Evolutionary conservation across 768 basidiomycete species (phyloP).

Genomic region (Termitomyces sp.): DNA sequence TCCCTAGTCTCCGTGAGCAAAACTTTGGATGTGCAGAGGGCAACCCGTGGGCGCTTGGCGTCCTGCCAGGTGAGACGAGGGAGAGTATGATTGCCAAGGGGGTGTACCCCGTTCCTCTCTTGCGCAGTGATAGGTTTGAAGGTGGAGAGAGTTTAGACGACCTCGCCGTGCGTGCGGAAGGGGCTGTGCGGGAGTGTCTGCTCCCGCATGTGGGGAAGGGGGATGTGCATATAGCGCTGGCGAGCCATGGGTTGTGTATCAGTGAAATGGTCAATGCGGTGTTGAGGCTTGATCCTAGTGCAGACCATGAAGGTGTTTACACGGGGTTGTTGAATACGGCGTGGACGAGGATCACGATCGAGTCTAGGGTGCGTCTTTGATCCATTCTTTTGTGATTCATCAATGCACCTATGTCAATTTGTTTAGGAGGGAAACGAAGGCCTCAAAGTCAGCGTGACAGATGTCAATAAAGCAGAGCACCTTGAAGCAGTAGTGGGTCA

Average conservation of each 20-base stretch:
- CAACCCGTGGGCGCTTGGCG: conserved; percentile 35
- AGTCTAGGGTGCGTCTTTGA: conserved; percentile 31
- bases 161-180: conserved; percentile 46
- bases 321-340: conserved; percentile 63
- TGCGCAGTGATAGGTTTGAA: conserved; percentile 50
- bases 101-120: conserved; percentile 47
- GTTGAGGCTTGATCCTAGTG: conserved; percentile 42
- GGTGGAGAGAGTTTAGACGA: conserved; percentile 66
- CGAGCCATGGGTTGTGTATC: conserved; percentile 75
- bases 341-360: conserved; percentile 57
- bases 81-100: conserved; percentile 43
- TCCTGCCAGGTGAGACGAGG: conserved; percentile 24
- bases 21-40: conserved; percentile 72
- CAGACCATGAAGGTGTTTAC: conserved; percentile 28
- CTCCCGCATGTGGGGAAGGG: conserved; percentile 47
- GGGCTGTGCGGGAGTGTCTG: conserved; percentile 46
- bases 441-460: conserved; percentile 27
- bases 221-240: conserved; percentile 55
- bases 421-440: conserved; percentile 22
- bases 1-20: conserved; percentile 61
- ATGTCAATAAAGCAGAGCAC: conserved; percentile 31
- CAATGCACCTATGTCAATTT: background rate
- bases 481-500: conserved; percentile 20
- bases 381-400: background rate
- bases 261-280: conserved; percentile 53